Percentiles rank a stretch among this genome's conserved stretches.
phyloP scores from a whole-genome alignment of 2,329 filamentous ascomycete species.

The Kalmusia sp. region DNA sequence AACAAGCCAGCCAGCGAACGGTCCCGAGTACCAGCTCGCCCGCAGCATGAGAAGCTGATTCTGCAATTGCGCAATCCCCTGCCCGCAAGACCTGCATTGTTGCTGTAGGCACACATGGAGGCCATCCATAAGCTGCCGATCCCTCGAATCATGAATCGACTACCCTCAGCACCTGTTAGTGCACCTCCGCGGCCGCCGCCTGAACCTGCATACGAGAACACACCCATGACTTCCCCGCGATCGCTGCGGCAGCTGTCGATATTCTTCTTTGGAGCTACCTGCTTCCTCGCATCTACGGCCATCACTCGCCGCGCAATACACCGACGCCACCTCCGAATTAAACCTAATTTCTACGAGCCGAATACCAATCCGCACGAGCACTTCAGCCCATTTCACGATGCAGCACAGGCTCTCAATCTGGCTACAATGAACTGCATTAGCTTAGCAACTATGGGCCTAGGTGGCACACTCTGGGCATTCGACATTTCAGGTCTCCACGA shows the following conservation, averaged over 20 bases:
- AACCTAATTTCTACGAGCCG: constrained; percentile 76
- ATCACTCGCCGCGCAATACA: constrained; percentile 69
- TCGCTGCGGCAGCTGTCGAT: constrained; percentile 70
- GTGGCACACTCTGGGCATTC: constrained; percentile 77
- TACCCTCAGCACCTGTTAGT: constrained; percentile 27
- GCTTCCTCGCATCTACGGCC: constrained; percentile 74
- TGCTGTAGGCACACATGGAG: constrained; percentile 26
- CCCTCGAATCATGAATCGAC: constrained; percentile 29
- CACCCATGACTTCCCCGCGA: constrained; percentile 54
- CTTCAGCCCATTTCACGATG: constrained; percentile 73
- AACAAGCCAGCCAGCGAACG: neutral
- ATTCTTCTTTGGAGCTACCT: constrained; percentile 76
- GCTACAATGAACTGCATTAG: constrained; percentile 86
- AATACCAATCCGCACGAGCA: constrained; percentile 56
- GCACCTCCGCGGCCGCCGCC: constrained; percentile 23
- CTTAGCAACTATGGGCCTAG: constrained; percentile 75
- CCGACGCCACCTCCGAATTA: constrained; percentile 65
- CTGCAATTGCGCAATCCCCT: constrained; percentile 19
- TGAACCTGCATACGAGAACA: constrained; percentile 32
- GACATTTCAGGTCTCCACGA: constrained; percentile 67
- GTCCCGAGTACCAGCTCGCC: constrained; percentile 10
- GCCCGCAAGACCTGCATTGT: constrained; percentile 19
- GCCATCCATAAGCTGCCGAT: constrained; percentile 26
- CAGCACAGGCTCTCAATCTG: constrained; percentile 81
- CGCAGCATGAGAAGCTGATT: constrained; percentile 28